Evolutionary conservation across 2,329 filamentous ascomycete genomes (phyloP).

Genomic region (Plectosphaerella cucumerina): DNA sequence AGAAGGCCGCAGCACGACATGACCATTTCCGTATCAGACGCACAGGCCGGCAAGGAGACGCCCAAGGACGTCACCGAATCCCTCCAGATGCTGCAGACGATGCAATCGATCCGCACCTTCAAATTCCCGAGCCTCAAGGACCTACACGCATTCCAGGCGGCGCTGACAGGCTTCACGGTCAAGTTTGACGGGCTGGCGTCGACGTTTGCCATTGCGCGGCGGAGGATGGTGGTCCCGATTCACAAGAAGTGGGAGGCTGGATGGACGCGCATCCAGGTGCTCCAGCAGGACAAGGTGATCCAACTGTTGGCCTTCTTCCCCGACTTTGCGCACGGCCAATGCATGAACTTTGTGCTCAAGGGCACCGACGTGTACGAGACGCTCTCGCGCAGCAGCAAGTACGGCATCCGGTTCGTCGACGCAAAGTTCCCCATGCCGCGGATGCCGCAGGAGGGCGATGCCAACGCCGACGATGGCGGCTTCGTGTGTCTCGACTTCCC

Average conservation of each 20-base stretch:
- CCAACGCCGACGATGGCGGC: slow-evolving; percentile 55
- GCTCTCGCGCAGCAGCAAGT: slow-evolving; percentile 60
- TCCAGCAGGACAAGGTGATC: slow-evolving; percentile 68
- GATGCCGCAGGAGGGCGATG: slow-evolving; percentile 45
- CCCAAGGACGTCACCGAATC: slow-evolving; percentile 60
- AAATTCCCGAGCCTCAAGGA: slow-evolving; percentile 63
- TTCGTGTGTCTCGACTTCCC: slow-evolving; percentile 85
- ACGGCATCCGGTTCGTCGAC: slow-evolving; percentile 75
- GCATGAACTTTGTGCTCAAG: slow-evolving; percentile 85
- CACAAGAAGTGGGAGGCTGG: slow-evolving; percentile 91
- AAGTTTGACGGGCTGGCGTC: slow-evolving; percentile 68
- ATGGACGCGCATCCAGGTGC: slow-evolving; percentile 74
- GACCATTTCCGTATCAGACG: slow-evolving; percentile 70
- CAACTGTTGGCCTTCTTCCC: slow-evolving; percentile 86
- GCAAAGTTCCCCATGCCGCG: slow-evolving; percentile 84
- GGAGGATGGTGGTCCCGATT: slow-evolving; percentile 85
- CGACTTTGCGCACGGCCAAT: slow-evolving; percentile 79
- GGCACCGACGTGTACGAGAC: slow-evolving; percentile 78
- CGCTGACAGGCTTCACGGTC: slow-evolving; percentile 76
- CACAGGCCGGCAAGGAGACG: slow-evolving; percentile 57
- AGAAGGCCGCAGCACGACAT: slow-evolving; percentile 74
- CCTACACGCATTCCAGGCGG: slow-evolving; percentile 73
- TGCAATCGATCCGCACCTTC: slow-evolving; percentile 67
- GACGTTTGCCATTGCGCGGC: slow-evolving; percentile 75
- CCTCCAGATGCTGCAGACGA: slow-evolving; percentile 51